These are phyloP conservation scores for Mortierella sp. DNA, from an alignment of 371 early-diverging fungal species.

Conservation along the genomic window DNA sequence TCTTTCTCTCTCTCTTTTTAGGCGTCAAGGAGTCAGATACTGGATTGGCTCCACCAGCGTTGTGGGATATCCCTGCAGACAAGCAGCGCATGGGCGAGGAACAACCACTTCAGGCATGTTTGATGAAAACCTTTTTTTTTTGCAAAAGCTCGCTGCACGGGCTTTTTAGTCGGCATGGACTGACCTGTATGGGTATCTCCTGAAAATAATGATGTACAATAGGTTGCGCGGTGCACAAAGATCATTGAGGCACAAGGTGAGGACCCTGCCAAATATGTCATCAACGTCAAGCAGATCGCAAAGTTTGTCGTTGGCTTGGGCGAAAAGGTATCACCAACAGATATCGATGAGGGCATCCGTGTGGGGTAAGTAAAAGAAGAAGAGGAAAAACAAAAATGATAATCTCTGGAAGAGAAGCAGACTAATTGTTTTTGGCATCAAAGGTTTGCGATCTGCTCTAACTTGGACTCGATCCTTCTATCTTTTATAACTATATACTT, in stretches of 20 bases:
- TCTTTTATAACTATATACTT: background rate
- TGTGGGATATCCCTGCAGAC: conserved; percentile 99
- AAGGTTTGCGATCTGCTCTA: background rate
- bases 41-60: conserved; percentile 98
- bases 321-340: conserved; percentile 96
- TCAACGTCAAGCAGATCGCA: conserved; percentile 99
- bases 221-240: conserved; percentile 98
- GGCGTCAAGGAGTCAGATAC: conserved; percentile 99
- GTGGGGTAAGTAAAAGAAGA: conserved; percentile 83
- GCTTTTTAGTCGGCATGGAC: too few relatives aligned
- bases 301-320: conserved; percentile 99
- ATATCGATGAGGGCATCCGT: conserved; percentile 99
- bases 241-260: conserved; percentile 87
- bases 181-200: too few relatives aligned
- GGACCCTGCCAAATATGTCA: conserved; percentile 94
- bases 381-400: too few relatives aligned
- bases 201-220: conserved; percentile 4
- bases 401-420: too few relatives aligned
- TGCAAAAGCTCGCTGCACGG: too few relatives aligned
- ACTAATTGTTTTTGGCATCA: background rate
- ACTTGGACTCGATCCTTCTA: background rate
- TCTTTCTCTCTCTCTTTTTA: too few relatives aligned
- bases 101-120: conserved; percentile 92
- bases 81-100: conserved; percentile 97
- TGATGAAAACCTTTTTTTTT: background rate